A percentile compares a stretch with the other conserved stretches of the same genome.
phyloP scores from a whole-genome alignment of 2,329 filamentous ascomycete genomes.

The Talaromyces islandicus region DNA sequence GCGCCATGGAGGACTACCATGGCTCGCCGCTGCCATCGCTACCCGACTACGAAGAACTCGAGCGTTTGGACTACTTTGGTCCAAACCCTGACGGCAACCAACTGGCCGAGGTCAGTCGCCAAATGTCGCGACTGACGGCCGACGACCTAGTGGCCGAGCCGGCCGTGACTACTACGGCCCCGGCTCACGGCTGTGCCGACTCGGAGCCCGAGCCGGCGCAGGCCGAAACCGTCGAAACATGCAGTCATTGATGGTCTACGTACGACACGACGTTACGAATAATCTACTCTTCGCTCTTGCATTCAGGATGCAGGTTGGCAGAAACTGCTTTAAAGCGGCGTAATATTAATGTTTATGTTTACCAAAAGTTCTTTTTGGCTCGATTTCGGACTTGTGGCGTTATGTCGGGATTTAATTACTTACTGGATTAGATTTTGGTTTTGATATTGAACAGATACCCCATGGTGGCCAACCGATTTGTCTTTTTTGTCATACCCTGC shows the following conservation, averaged over 20 bases:
- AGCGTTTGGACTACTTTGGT: constrained; percentile 30
- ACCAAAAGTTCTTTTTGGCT: neutral
- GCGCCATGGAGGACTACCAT: constrained; percentile 42
- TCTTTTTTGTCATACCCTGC: neutral
- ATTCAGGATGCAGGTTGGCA: neutral
- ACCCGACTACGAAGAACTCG: constrained; percentile 42
- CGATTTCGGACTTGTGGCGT: neutral
- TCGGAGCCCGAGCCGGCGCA: neutral
- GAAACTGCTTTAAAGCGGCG: neutral
- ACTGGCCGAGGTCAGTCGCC: constrained; percentile 12
- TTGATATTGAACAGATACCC: neutral
- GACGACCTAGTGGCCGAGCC: constrained; percentile 23
- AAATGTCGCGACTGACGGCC: constrained; percentile 24
- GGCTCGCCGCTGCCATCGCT: constrained; percentile 33
- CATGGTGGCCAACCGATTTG: neutral
- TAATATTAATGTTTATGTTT: neutral
- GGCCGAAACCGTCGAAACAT: neutral
- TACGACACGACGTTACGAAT: constrained; percentile 7
- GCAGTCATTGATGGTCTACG: neutral
- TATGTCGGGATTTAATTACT: neutral
- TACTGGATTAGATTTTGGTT: neutral
- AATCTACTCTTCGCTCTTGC: neutral
- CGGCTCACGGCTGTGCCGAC: neutral
- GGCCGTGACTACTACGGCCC: neutral
- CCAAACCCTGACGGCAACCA: neutral